Conservation (phyloP, 257 asterid species). For the Datura wrightii region DNA sequence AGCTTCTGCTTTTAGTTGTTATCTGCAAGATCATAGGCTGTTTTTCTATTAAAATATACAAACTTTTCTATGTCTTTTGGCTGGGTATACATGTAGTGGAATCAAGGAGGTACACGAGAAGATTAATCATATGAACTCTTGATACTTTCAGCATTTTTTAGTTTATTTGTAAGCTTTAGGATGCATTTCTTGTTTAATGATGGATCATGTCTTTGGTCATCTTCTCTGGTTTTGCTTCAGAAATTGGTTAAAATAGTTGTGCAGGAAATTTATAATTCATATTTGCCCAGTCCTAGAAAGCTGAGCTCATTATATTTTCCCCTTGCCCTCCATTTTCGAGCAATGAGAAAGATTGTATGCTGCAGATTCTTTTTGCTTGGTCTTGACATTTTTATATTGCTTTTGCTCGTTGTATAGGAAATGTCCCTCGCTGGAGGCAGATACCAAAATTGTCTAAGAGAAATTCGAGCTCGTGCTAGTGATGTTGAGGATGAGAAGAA, state of each 20-base stretch:
- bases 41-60: not conserved
- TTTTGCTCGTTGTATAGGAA: constrained; percentile 65
- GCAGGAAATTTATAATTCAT: not conserved
- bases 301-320: not conserved
- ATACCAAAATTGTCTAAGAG: constrained; percentile 88
- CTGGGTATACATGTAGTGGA: constrained; percentile 10
- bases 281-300: not conserved
- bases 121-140: constrained; percentile 11
- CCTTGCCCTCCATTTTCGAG: not conserved
- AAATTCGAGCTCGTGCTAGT: constrained; percentile 86
- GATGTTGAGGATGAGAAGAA: constrained; percentile 87
- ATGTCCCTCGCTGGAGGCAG: constrained; percentile 95
- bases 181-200: not conserved
- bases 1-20: not conserved
- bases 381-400: constrained; percentile 19
- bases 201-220: not conserved
- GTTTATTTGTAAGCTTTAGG: not conserved
- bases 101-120: not conserved
- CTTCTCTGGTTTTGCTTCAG: not conserved
- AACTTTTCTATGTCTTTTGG: not conserved
- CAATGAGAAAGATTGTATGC: not conserved
- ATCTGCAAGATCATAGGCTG: not conserved
- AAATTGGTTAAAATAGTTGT: not conserved
- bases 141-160: not conserved
- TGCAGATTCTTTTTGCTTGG: not conserved